Base-by-base conservation (phyloP, 2,329 filamentous ascomycete species). In the Trichophyton mentagrophytes region DNA sequence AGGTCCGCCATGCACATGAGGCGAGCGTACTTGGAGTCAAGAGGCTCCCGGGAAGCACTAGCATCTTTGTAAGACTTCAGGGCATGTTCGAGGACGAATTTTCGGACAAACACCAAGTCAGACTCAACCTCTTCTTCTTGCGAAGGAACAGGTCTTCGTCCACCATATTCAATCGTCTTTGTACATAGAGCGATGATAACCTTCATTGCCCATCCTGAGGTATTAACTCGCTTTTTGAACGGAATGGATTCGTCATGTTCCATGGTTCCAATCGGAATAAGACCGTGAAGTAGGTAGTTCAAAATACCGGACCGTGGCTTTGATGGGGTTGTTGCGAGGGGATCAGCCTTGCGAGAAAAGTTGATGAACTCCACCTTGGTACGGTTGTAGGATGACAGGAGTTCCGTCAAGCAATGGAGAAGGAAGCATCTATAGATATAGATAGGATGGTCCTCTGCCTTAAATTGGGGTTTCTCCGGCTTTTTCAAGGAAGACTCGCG, bases 301-400 rank as follows among this genome's bases (percentile, higher is more conserved):
- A 99, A 78, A 49, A 97, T 87, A 64, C 88, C 90, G 9, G 92
- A 91, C 46, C 93, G 85, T 61, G 93, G 93, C 73, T 97, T 97
- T 15, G 95, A 91, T 3, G 93, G 93, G 1, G 93, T 97, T 60
- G 85, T 85, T 9, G 86, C 86, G 66, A 89, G 86, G 51, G 90
- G 82, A 55, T 92, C 89, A 5, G 89, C 87, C 69, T 91, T 96
- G 63, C 92, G 86, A 66, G 95, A 97, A 77, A 96, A 99, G 73
- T 96, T 97, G 78, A 99, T 96, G 71, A 99, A 97, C 71, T 99
- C 95, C 49, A 99, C 84, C 79, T 99, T 99, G 7, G 90, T 89
- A 60, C 90, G 85, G 67, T 90, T 96, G 76, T 97, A 99, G 69
- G 88, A 95, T 61, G 88, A 85, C 13, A 99, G 79, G 13, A 61